Evolutionary conservation across 1,139 yeast species (phyloP).

Genomic region (Taiozyma sp.): DNA sequence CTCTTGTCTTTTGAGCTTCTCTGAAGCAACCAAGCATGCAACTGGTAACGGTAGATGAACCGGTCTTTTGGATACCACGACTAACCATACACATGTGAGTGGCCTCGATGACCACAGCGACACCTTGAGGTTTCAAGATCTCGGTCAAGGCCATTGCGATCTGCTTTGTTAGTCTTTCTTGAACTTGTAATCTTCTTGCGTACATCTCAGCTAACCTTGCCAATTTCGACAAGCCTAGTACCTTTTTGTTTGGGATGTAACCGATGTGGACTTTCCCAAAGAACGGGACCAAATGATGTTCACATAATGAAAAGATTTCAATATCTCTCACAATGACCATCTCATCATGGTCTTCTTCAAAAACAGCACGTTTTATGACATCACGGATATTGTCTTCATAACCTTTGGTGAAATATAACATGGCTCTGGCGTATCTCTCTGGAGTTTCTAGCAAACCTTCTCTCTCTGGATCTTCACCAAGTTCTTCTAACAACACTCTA

Average conservation of each 20-base stretch:
- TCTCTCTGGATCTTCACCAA: constrained; percentile 87
- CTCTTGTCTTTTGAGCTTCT: constrained; percentile 90
- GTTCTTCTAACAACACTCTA: constrained; percentile 68
- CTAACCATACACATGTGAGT: constrained; percentile 99
- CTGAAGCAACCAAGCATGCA: constrained; percentile 97
- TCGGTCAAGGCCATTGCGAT: constrained; percentile 94
- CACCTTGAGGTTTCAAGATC: constrained; percentile 90
- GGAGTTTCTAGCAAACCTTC: constrained; percentile 95
- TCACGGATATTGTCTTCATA: constrained; percentile 86
- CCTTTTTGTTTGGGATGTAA: constrained; percentile 90
- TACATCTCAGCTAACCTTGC: constrained; percentile 98
- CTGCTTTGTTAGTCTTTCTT: constrained; percentile 93
- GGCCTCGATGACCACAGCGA: constrained; percentile 97
- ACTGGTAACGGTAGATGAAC: constrained; percentile 89
- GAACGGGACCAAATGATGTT: constrained; percentile 96
- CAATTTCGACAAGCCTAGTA: constrained; percentile 87
- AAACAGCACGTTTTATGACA: constrained; percentile 91
- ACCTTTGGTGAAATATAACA: constrained; percentile 93
- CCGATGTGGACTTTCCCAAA: constrained; percentile 96
- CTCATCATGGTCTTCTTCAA: constrained; percentile 97
- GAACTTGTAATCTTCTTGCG: constrained; percentile 91
- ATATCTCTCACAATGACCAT: constrained; percentile 98
- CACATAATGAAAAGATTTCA: constrained; percentile 88
- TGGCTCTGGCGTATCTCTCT: constrained; percentile 92
- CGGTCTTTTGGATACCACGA: constrained; percentile 94